Conservation (phyloP, 306 rosid species). For the Gillenia trifoliata region DNA sequence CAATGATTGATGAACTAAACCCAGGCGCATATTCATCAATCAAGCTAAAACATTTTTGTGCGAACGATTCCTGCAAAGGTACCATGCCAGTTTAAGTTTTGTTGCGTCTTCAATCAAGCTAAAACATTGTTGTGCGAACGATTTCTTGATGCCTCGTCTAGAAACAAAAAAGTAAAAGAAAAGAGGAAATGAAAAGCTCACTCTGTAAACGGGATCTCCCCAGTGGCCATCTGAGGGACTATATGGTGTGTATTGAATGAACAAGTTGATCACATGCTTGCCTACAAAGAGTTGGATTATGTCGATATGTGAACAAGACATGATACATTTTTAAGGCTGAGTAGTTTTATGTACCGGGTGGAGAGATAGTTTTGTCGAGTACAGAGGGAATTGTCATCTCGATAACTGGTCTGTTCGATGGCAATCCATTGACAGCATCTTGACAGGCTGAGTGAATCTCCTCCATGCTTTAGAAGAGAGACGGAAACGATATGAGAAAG, state of each 20-base stretch:
- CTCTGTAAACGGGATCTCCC: conserved; percentile 72
- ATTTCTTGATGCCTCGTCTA: conserved; percentile 37
- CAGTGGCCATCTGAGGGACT: conserved; percentile 76
- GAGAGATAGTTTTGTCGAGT: conserved; percentile 83
- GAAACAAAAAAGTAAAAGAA: neutral
- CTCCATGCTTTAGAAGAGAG: conserved; percentile 55
- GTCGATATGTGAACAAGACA: neutral
- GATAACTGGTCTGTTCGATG: conserved; percentile 73
- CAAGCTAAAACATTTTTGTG: conserved; percentile 61
- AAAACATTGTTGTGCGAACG: conserved; percentile 68
- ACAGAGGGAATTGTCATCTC: conserved; percentile 95
- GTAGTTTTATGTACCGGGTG: conserved; percentile 57
- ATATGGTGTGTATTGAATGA: conserved; percentile 88
- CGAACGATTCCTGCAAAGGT: conserved; percentile 58
- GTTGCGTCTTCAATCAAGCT: conserved; percentile 67
- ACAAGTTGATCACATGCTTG: conserved; percentile 86
- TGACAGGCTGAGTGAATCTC: conserved; percentile 76
- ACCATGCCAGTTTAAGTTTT: no score
- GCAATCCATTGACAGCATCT: conserved; percentile 75
- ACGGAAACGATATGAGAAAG: conserved; percentile 15
- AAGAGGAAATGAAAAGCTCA: conserved; percentile 23
- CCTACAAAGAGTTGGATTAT: conserved; percentile 35
- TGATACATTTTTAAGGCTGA: neutral
- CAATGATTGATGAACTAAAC: conserved; percentile 73
- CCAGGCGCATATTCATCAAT: conserved; percentile 93